Conservation (phyloP, 441 rosid species). For the Eutrema salsugineum region DNA sequence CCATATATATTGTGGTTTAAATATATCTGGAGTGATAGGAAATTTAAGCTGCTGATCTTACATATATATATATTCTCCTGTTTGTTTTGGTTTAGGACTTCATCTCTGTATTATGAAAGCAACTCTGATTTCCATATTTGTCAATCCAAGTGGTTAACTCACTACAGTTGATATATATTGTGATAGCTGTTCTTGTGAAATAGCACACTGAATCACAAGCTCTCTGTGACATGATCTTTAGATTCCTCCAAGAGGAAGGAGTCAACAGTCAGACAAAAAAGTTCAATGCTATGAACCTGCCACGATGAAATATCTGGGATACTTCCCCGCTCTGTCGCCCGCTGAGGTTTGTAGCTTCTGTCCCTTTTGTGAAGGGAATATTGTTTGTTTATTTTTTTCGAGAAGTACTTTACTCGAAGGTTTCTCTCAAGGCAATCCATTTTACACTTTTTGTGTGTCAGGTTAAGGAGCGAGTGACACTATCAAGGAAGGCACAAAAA, state of each 20-base stretch:
- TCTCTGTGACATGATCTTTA: slow-evolving; percentile 25
- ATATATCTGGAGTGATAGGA: background rate
- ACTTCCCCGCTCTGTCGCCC: slow-evolving; percentile 62
- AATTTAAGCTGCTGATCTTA: background rate
- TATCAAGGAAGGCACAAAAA: slow-evolving; percentile 94
- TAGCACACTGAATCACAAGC: background rate
- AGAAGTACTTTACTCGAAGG: background rate
- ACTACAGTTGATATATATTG: background rate
- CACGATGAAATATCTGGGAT: slow-evolving; percentile 94
- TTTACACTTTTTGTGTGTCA: slow-evolving; percentile 29
- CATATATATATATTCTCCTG: background rate
- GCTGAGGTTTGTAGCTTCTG: slow-evolving; percentile 58
- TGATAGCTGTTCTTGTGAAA: background rate
- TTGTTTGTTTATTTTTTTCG: background rate
- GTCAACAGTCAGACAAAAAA: slow-evolving; percentile 75
- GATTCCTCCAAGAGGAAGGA: slow-evolving; percentile 95
- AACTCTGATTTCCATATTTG: slow-evolving; percentile 6
- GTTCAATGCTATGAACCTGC: slow-evolving; percentile 99
- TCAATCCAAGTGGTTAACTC: background rate
- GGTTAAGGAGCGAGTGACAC: slow-evolving; percentile 82
- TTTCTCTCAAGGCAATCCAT: background rate
- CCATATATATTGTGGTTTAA: background rate
- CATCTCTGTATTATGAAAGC: background rate
- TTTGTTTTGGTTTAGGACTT: background rate
- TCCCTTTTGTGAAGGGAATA: background rate